Evolutionary conservation across 305 asterid genomes (phyloP).

Genomic region (Fraxinus velutina): DNA sequence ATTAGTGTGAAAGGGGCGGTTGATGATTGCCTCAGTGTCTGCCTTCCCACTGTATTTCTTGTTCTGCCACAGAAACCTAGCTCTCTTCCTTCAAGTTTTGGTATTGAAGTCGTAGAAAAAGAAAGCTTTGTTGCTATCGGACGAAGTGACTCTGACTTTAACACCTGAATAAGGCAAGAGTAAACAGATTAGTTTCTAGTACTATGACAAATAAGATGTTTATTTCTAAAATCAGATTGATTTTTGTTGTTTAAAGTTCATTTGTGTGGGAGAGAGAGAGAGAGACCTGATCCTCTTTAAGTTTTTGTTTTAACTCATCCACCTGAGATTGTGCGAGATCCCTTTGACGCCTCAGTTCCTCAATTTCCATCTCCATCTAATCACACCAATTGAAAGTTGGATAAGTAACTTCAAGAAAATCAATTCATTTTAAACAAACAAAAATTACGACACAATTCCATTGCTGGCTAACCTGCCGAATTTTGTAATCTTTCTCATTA

Average conservation of each 20-base stretch:
- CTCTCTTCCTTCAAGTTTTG: constrained; percentile 56
- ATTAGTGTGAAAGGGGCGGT: constrained; percentile 86
- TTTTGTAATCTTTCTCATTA: constrained; percentile 64
- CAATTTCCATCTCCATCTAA: constrained; percentile 96
- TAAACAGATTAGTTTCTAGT: not conserved
- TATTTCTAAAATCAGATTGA: not conserved
- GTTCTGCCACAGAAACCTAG: constrained; percentile 35
- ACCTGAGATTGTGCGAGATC: constrained; percentile 85
- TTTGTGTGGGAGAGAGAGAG: not conserved
- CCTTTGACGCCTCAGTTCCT: constrained; percentile 84
- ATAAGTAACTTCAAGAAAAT: constrained; percentile 13
- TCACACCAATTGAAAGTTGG: constrained; percentile 14
- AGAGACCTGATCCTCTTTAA: constrained; percentile 67
- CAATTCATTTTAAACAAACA: not conserved
- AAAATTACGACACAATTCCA: not conserved
- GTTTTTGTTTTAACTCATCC: constrained; percentile 73
- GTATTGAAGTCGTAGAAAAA: constrained; percentile 64
- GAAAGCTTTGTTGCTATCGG: constrained; percentile 80
- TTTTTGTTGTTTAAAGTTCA: not conserved
- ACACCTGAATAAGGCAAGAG: constrained; percentile 34
- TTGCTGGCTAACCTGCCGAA: constrained; percentile 59
- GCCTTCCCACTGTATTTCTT: constrained; percentile 59
- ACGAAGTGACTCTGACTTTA: constrained; percentile 47
- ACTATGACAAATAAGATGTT: not conserved
- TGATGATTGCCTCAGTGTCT: constrained; percentile 84